Base-by-base conservation (phyloP, 1,284 basidiomycete genomes). In the Fomitopsis palustris region DNA sequence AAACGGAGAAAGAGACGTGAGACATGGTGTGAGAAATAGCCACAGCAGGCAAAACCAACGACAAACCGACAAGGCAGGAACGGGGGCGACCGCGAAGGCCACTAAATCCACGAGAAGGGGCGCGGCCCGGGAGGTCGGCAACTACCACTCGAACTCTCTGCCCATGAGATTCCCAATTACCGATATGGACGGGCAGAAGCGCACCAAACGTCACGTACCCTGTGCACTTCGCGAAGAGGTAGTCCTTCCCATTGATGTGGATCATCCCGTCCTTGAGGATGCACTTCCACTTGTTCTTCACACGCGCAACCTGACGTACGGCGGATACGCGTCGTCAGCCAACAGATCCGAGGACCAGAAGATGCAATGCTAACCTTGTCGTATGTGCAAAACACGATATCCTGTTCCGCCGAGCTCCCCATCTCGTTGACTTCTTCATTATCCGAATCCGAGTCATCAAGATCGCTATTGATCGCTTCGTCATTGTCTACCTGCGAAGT, bases 221-320 rank as follows among this genome's bases (percentile, higher is more conserved):
- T 19, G 86, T 96, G 77, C 96, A 98, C 74, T 98, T 97, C 60
- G 92, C 86, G 72, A 99, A 99, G 29, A 99, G 83, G 76, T 99
- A 99, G 71, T 99, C 97, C 67, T 92, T 92, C 27, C 96, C 96
- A 66, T 98, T 96, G 65, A 98, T 87, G 69, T 96, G 94, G 58
- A 98, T 94, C 86, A 99, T 95, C 16, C 97, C 97, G 69, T 99
- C 97, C 77, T 97, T 97, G 62, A 99, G 84, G n/a, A 95, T 90
- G 61, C 96, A 97, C 81, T 99, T 99, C 97, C 97, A 99, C 80
- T 98, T 99, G 81, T 98, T 99, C 79, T 98, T 98, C 31, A 98
- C 96, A 21, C 97, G 85, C 60, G 96, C 94, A 38, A 98, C 95
- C 95, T 96, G 63, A 6, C 56, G 31, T 12, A 16, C 10, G 53